Percentiles rank a stretch among this genome's conserved stretches.
phyloP scores from a whole-genome alignment of 2,329 filamentous ascomycete genomes.

The Epichloe festucae region DNA sequence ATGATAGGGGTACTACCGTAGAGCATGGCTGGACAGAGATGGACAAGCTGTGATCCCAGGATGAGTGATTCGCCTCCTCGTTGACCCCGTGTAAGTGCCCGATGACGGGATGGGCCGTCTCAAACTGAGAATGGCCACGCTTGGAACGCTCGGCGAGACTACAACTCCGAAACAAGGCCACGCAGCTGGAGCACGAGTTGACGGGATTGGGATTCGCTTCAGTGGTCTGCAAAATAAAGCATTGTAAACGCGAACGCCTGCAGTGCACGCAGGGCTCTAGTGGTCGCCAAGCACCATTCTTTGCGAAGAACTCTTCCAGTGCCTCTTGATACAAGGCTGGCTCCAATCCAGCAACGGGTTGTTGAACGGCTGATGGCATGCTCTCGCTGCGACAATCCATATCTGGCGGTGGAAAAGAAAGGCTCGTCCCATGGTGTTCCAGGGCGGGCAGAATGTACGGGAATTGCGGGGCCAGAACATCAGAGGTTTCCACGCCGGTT shows the following conservation, averaged over 20 bases:
- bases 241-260: conserved; percentile 30
- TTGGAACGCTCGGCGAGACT: conserved; percentile 32
- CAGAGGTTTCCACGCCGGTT: not conserved
- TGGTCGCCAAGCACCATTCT: conserved; percentile 29
- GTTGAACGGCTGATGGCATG: not conserved
- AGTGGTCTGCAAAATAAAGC: conserved; percentile 33
- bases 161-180: conserved; percentile 37
- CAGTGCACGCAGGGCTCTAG: conserved; percentile 31
- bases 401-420: not conserved
- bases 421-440: not conserved
- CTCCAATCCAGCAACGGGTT: not conserved
- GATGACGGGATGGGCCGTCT: conserved; percentile 32
- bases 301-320: conserved; percentile 25
- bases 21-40: not conserved
- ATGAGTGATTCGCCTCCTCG: conserved; percentile 19
- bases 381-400: not conserved
- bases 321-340: conserved; percentile 8
- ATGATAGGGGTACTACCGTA: conserved; percentile 4
- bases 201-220: conserved; percentile 35
- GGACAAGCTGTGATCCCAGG: not conserved
- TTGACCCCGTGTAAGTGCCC: conserved; percentile 35
- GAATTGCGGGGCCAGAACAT: not conserved
- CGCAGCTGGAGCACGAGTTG: conserved; percentile 35
- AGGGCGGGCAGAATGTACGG: not conserved
- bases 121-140: conserved; percentile 30